Evolutionary conservation across 148 eudicot genomes (phyloP).

Genomic region (Bassia scoparia): DNA sequence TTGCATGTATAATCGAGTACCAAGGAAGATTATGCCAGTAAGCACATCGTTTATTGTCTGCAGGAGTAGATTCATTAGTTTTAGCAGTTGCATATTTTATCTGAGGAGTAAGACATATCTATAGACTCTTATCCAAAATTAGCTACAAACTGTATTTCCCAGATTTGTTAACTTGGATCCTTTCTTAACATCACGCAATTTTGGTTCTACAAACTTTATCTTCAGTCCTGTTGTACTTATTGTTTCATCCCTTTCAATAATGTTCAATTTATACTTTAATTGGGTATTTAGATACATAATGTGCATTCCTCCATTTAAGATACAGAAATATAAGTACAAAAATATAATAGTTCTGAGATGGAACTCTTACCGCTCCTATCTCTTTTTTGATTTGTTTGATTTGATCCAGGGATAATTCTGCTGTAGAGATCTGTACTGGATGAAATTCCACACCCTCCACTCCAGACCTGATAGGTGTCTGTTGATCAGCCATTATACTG

Average conservation of each 20-base stretch:
- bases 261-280: not conserved
- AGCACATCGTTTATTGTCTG: slow-evolving; percentile 79
- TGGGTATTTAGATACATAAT: not conserved
- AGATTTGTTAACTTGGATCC: no score
- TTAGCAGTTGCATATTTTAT: not conserved
- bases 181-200: no score
- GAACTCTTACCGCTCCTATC: slow-evolving; percentile 52
- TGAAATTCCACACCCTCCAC: slow-evolving; percentile 45
- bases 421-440: slow-evolving; percentile 47
- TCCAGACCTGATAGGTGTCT: slow-evolving; percentile 53
- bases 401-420: slow-evolving; percentile 46
- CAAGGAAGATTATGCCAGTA: slow-evolving; percentile 61
- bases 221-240: no score
- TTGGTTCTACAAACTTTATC: no score
- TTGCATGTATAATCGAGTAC: slow-evolving; percentile 68
- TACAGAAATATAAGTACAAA: not conserved
- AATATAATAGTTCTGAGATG: not conserved
- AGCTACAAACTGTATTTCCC: no score
- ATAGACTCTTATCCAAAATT: no score
- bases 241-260: no score
- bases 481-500: slow-evolving; percentile 49
- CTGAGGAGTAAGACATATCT: no score
- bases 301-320: not conserved
- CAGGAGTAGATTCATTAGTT: slow-evolving; percentile 4
- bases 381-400: slow-evolving; percentile 51